Evolutionary conservation across 2,329 filamentous ascomycete species (phyloP), one percentile per base, ranked within the genome.

Genomic region (Aureobasidium subglaciale): DNA sequence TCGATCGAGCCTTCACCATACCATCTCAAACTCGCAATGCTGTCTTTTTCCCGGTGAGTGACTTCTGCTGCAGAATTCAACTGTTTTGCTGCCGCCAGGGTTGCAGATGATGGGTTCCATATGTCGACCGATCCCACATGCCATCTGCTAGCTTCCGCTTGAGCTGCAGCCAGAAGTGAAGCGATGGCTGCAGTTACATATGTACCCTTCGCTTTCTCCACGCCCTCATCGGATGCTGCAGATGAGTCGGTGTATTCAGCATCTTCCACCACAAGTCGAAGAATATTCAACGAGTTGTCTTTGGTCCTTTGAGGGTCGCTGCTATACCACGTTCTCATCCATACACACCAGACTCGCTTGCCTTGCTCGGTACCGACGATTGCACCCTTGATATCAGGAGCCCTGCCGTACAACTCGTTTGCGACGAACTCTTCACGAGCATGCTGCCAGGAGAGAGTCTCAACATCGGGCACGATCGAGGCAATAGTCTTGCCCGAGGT

Each of bases 361-460:
- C 77, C 78, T 5, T 70, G 62, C 29, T 72, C 67, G 3, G 66
- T 60, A 1, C 77, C 76, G 40, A 85, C 82, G 1, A 90, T 75
- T 2, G 87, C 89, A 13, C 91, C 91, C 64, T 87, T 86, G 55
- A 87, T 73, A 1, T 73, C 65, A 0, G 87, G 85, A 5, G 67
- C 67, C 16, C 74, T 72, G 2, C 78, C 74, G 61, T 86, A 80
- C 5, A 91, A 74, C 59, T 82, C 78, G 55, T 78, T 76, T 5
- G 80, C 81, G 65, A 92, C 85, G 68, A 87, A 93, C 48, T 90
- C 84, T 70, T 96, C 90, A 46, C 92, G 83, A 57, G 84, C 82
- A 68, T 89, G 82, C 69, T 92, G 86, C 89, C 89, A 95, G 58
- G 78, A 72, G 61, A 90, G 78, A 6, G 83, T 82, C 56, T 85